Conservation (phyloP, 768 basidiomycete species). For the Psilocybe cubensis region DNA sequence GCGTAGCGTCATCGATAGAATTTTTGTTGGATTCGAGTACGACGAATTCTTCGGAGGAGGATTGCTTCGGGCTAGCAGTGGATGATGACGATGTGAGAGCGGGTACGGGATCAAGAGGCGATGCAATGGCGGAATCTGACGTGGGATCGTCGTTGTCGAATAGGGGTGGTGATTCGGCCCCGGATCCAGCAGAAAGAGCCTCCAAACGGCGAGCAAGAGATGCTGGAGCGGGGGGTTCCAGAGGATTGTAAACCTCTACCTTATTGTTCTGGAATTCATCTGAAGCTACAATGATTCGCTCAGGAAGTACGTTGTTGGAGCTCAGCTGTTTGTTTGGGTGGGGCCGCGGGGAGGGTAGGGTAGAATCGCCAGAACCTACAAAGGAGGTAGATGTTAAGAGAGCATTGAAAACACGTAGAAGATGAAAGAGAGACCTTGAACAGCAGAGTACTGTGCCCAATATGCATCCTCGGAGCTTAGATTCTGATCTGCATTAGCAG, state of each 20-base stretch:
- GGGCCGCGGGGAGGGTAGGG: constrained; percentile 55
- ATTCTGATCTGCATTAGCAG: constrained; percentile 16
- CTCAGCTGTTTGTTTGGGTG: constrained; percentile 25
- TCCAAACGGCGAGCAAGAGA: constrained; percentile 44
- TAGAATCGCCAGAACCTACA: constrained; percentile 74
- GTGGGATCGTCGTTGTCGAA: constrained; percentile 18
- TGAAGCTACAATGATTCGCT: constrained; percentile 37
- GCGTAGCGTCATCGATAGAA: constrained; percentile 17
- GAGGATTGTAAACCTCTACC: constrained; percentile 38
- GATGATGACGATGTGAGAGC: constrained; percentile 15
- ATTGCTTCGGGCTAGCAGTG: constrained; percentile 1
- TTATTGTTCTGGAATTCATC: constrained; percentile 30
- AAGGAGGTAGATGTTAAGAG: background rate
- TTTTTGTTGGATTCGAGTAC: background rate
- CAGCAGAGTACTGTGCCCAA: constrained; percentile 73
- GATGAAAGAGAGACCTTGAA: constrained; percentile 56
- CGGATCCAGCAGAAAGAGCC: constrained; percentile 29
- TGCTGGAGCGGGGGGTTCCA: constrained; percentile 44
- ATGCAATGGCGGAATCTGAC: constrained; percentile 20
- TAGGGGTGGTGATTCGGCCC: constrained; percentile 20
- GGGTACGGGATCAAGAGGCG: constrained; percentile 8
- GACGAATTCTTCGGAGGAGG: constrained; percentile 11
- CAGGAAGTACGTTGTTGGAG: constrained; percentile 15
- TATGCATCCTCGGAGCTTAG: constrained; percentile 61
- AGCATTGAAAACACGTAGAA: constrained; percentile 1